Base-by-base conservation (phyloP, 148 eudicot species). In the Rhododendron griersonianum region DNA sequence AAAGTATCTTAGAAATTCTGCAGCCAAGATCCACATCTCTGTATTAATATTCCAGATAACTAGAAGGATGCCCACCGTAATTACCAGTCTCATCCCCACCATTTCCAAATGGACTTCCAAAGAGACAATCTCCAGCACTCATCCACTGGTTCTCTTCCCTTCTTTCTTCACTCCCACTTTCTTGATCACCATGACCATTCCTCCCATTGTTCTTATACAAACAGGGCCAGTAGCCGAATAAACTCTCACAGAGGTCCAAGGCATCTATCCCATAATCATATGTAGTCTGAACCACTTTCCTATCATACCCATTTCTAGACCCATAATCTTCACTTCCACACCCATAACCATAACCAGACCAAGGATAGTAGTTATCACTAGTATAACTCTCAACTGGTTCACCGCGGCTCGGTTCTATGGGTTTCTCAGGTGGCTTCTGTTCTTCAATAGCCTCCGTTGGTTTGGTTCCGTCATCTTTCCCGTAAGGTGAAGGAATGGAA, bases 181-280 rank as follows among this genome's bases (percentile, higher is more conserved):
- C 73, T n/a, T 65, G 65, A 73, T 76, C 41, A 51, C 81, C 77
- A 65, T 67, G 33, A 67, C 57, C 15, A 18, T 55, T 63, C 61
- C 21, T 65, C 79, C 89, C 84, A 9, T 87, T 87, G 76, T 77
- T 87, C 92, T 89, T 91, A 37, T 85, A 87, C 81, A 95, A 89
- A 81, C 98, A 96, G 0, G 99, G 99, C 92, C 95, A 96, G 78
- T 95, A 91, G 16, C 99, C 99, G 88, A 96, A 94, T 35, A 96
- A 35, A 45, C 91, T 89, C 23, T 95, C 98, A 92, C 99, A 96
- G n/a, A 94, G 61, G 25, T 93, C 96, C 78, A 90, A 25, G 1
- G 90, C 89, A 82, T 93, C 95, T 79, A 91, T 81, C 0, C 95
- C 95, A 78, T 90, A 94, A 23, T 94, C 99, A 30, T 89, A 84